phyloP scores from a whole-genome alignment of 768 basidiomycete genomes.

The Mycena haematopus region DNA sequence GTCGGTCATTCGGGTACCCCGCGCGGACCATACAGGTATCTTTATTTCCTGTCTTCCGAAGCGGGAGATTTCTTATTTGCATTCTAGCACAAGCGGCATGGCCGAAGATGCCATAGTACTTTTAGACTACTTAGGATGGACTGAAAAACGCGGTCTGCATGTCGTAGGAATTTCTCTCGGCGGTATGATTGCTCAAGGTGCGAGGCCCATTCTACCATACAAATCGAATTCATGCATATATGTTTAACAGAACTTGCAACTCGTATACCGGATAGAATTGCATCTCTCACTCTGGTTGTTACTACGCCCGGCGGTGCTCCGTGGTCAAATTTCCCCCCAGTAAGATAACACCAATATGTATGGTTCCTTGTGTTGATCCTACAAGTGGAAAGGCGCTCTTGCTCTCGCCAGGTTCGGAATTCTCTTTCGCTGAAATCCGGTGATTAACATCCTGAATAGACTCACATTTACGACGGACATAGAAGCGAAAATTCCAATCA shows the following conservation, averaged over 20 bases:
- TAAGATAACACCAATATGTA: slow-evolving; percentile 31
- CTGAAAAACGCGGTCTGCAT: slow-evolving; percentile 61
- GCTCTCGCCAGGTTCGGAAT: slow-evolving; percentile 42
- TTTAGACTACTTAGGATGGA: slow-evolving; percentile 79
- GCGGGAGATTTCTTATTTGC: background rate
- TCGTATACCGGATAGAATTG: slow-evolving; percentile 69
- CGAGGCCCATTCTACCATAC: background rate
- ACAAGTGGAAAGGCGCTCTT: slow-evolving; percentile 48
- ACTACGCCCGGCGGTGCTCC: slow-evolving; percentile 69
- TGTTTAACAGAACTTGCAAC: slow-evolving; percentile 66
- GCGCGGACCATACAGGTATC: slow-evolving; percentile 78
- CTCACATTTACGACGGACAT: slow-evolving; percentile 53
- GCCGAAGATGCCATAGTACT: slow-evolving; percentile 74
- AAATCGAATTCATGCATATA: background rate
- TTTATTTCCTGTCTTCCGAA: slow-evolving; percentile 19
- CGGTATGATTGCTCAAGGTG: slow-evolving; percentile 86
- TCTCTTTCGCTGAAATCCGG: background rate
- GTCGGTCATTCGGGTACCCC: slow-evolving; percentile 79
- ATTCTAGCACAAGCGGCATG: slow-evolving; percentile 72
- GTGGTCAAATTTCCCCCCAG: slow-evolving; percentile 70
- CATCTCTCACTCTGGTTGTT: slow-evolving; percentile 69
- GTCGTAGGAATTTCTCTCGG: slow-evolving; percentile 78
- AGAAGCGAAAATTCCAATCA: slow-evolving; percentile 52
- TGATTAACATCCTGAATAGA: slow-evolving; percentile 15
- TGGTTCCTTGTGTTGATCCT: background rate